Percentiles rank a stretch among this genome's conserved stretches.
Evolutionary conservation across 2,329 filamentous ascomycete species (phyloP).

Genomic region (Neopestalotiopsis sp.): DNA sequence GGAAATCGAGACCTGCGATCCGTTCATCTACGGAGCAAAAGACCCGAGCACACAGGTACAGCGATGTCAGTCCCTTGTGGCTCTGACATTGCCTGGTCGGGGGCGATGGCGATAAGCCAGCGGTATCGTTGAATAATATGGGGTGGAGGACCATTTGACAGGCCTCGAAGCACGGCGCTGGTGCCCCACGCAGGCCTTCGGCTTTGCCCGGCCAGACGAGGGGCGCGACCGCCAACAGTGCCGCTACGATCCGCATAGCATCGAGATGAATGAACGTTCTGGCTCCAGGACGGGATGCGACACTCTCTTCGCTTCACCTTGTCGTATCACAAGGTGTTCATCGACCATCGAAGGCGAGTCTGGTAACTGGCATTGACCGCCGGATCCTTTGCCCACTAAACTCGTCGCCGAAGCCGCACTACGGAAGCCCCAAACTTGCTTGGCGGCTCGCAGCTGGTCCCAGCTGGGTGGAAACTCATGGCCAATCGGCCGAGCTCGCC

Average conservation of each 20-base stretch:
- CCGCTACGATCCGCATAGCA: neutral
- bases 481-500: too few relatives aligned
- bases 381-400: too few relatives aligned
- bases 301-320: too few relatives aligned
- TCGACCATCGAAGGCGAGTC: too few relatives aligned
- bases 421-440: too few relatives aligned
- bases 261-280: neutral
- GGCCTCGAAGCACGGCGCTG: slow-evolving; percentile 36
- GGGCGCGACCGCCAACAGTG: neutral
- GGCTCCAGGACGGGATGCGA: too few relatives aligned
- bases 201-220: neutral
- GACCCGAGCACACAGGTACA: slow-evolving; percentile 44
- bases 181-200: slow-evolving; percentile 5
- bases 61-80: slow-evolving; percentile 32
- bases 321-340: too few relatives aligned
- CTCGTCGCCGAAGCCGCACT: too few relatives aligned
- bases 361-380: too few relatives aligned
- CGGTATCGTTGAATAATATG: slow-evolving; percentile 39
- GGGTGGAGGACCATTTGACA: slow-evolving; percentile 36
- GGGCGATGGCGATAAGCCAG: slow-evolving; percentile 24
- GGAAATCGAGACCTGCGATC: slow-evolving; percentile 27
- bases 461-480: too few relatives aligned
- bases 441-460: too few relatives aligned
- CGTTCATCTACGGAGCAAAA: slow-evolving; percentile 39
- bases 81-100: slow-evolving; percentile 37